Conservation (phyloP, 2,329 filamentous ascomycete genomes). For the Fusarium compactum region DNA sequence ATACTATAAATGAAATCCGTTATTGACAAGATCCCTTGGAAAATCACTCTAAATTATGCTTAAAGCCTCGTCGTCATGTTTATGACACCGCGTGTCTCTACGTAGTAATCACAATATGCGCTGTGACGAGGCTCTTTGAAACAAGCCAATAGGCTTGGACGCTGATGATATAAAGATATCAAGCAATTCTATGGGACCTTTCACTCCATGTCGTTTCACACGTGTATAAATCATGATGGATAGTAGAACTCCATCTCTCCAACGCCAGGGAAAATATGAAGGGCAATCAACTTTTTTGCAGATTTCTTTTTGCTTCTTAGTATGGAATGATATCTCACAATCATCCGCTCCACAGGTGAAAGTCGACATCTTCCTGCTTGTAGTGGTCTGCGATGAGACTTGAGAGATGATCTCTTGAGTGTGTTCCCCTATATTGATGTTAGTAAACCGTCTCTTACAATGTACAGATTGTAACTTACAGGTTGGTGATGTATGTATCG, state of each 20-base stretch:
- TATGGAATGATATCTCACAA: slow-evolving; percentile 23
- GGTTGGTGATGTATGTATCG: slow-evolving; percentile 86
- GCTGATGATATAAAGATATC: slow-evolving; percentile 23
- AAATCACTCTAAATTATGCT: slow-evolving; percentile 24
- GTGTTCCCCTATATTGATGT: slow-evolving; percentile 65
- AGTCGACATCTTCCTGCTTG: slow-evolving; percentile 77
- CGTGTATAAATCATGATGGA: slow-evolving; percentile 13
- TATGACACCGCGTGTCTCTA: slow-evolving; percentile 8
- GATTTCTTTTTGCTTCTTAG: slow-evolving; percentile 28
- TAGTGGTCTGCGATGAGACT: slow-evolving; percentile 81
- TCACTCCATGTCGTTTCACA: slow-evolving; percentile 26
- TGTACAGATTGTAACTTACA: slow-evolving; percentile 55
- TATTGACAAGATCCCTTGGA: background rate
- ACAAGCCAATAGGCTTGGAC: slow-evolving; percentile 7
- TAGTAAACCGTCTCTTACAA: background rate
- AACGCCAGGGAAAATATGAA: slow-evolving; percentile 33
- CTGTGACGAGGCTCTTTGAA: background rate
- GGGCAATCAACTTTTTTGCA: slow-evolving; percentile 31
- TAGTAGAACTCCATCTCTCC: slow-evolving; percentile 27
- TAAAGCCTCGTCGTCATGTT: slow-evolving; percentile 13
- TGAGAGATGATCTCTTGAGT: slow-evolving; percentile 79
- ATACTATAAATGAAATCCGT: background rate
- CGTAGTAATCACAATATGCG: slow-evolving; percentile 1
- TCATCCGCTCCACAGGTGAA: slow-evolving; percentile 59
- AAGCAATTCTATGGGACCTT: slow-evolving; percentile 28